phyloP scores from a whole-genome alignment of 2,329 filamentous ascomycete species.

The Arthrobotrys sinensis region DNA sequence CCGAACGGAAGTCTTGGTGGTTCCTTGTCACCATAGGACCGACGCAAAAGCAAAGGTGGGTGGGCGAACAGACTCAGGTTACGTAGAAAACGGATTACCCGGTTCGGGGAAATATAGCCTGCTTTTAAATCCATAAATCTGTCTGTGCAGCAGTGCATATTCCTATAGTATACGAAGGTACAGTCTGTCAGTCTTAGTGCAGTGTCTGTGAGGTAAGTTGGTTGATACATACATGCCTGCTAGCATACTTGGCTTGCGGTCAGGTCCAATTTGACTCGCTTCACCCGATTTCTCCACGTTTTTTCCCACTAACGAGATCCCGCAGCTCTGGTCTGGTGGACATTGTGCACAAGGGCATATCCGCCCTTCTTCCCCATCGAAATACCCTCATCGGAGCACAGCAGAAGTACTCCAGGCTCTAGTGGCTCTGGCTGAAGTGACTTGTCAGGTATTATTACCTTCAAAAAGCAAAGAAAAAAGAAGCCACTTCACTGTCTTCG shows the following conservation, averaged over 20 bases:
- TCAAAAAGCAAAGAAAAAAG: constrained; percentile 41
- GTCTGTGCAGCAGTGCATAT: constrained; percentile 26
- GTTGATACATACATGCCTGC: constrained; percentile 29
- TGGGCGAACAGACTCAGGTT: constrained; percentile 12
- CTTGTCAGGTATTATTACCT: constrained; percentile 34
- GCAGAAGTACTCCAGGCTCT: constrained; percentile 12
- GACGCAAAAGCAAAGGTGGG: constrained; percentile 14
- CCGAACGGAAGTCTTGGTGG: constrained; percentile 20
- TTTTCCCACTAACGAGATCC: constrained; percentile 57
- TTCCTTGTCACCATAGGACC: constrained; percentile 23
- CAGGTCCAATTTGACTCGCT: constrained; percentile 26
- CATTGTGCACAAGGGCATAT: constrained; percentile 43
- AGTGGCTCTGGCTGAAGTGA: constrained; percentile 28
- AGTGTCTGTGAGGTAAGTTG: constrained; percentile 8
- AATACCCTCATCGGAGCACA: constrained; percentile 30
- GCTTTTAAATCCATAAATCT: constrained; percentile 42
- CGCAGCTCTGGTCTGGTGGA: constrained; percentile 51
- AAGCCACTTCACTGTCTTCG: constrained; percentile 41
- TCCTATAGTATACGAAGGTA: background rate
- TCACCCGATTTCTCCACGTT: constrained; percentile 58
- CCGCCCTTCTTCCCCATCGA: constrained; percentile 26
- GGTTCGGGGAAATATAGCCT: constrained; percentile 54
- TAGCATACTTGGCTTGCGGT: constrained; percentile 18
- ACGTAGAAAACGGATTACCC: constrained; percentile 49
- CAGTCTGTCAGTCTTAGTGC: constrained; percentile 1